A percentile compares a stretch with the other conserved stretches of the same genome.
Conservation (phyloP, 768 basidiomycete genomes). For the Podaxis rugospora region DNA sequence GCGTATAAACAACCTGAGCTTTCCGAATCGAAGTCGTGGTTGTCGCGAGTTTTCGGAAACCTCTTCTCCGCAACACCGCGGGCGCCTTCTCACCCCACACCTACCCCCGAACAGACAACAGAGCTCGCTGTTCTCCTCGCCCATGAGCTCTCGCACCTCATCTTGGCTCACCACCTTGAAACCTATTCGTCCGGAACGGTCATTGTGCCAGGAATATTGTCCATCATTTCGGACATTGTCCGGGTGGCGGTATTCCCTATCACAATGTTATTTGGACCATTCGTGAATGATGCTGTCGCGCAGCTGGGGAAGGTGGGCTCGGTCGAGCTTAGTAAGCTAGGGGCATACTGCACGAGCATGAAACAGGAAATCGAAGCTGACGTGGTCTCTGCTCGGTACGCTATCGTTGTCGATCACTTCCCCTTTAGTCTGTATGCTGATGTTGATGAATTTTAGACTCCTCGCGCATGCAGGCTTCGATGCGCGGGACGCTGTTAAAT, state of each 20-base stretch:
- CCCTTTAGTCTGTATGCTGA: neutral
- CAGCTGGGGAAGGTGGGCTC: constrained; percentile 75
- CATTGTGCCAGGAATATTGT: constrained; percentile 74
- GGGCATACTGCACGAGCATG: constrained; percentile 72
- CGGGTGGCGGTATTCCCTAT: constrained; percentile 82
- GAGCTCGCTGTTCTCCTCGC: constrained; percentile 88
- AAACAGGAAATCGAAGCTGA: constrained; percentile 93
- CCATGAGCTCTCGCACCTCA: constrained; percentile 90
- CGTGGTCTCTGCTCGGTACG: constrained; percentile 76
- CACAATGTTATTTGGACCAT: constrained; percentile 91
- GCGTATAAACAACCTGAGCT: constrained; percentile 15
- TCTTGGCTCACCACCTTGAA: constrained; percentile 89
- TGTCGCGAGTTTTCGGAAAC: constrained; percentile 43
- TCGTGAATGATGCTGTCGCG: constrained; percentile 91
- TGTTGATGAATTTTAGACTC: constrained; percentile 44
- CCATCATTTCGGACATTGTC: constrained; percentile 70
- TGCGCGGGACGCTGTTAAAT: constrained; percentile 72
- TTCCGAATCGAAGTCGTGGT: constrained; percentile 35
- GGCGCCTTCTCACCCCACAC: constrained; percentile 39
- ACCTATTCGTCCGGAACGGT: constrained; percentile 83
- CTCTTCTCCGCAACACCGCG: constrained; percentile 31
- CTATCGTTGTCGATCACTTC: neutral
- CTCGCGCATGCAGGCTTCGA: constrained; percentile 91
- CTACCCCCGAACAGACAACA: constrained; percentile 78
- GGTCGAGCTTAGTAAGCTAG: constrained; percentile 66